Percentiles rank a stretch among this genome's conserved stretches.
Evolutionary conservation across 257 asterid genomes (phyloP).

Genomic region (Sherardia arvensis): DNA sequence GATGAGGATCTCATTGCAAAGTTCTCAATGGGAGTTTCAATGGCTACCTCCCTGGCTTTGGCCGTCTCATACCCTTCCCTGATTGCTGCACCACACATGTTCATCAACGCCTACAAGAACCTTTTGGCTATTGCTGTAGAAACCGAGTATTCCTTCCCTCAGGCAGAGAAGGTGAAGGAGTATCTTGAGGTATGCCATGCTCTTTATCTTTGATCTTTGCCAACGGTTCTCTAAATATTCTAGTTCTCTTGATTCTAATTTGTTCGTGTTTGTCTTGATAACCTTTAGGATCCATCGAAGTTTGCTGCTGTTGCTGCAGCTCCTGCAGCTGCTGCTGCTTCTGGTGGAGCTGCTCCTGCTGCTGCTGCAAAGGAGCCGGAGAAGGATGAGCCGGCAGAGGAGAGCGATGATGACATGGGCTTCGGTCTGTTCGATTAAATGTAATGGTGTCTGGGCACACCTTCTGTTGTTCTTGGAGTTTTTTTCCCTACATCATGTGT

Average conservation of each 20-base stretch:
- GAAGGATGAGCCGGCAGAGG: conserved; percentile 71
- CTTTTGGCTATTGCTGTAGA: conserved; percentile 62
- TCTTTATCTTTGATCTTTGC: too few species aligned
- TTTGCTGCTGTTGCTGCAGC: conserved; percentile 59
- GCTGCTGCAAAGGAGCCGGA: conserved; percentile 53
- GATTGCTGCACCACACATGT: conserved; percentile 93
- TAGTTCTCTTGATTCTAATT: background rate
- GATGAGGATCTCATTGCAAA: conserved; percentile 77
- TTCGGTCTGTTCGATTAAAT: conserved; percentile 66
- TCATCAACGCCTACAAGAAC: conserved; percentile 77
- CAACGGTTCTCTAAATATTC: too few species aligned
- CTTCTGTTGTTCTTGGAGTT: background rate
- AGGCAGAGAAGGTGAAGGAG: conserved; percentile 85
- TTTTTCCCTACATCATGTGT: background rate
- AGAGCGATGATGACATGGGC: conserved; percentile 80
- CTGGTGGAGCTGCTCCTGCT: conserved; percentile 25
- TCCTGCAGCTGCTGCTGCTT: conserved; percentile 37
- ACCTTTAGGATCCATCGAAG: conserved; percentile 74
- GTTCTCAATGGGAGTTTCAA: conserved; percentile 71
- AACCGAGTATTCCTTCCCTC: conserved; percentile 77
- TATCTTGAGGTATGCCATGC: conserved; percentile 45
- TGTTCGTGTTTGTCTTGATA: too few species aligned
- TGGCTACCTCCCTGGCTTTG: conserved; percentile 61
- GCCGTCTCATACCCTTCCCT: conserved; percentile 83
- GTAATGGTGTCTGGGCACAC: background rate